These are phyloP conservation scores for Colletotrichum abscissum DNA, from an alignment of 2,329 filamentous ascomycete species.

Conservation along the genomic window DNA sequence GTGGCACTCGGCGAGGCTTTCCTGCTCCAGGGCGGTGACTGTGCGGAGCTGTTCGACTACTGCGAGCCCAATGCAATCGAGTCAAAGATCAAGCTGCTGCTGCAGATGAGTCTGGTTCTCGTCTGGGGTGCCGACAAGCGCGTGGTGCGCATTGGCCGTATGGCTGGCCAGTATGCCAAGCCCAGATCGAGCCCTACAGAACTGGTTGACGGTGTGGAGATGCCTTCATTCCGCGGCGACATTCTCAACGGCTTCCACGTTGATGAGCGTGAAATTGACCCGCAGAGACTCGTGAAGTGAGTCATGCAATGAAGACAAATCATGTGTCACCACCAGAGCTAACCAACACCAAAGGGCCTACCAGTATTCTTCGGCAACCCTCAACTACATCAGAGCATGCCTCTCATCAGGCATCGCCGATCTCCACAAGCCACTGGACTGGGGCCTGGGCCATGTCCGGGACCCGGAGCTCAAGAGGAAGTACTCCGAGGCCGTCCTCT, in stretches of 20 bases:
- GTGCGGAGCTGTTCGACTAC: constrained; percentile 97
- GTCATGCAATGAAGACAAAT: constrained; percentile 34
- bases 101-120: constrained; percentile 96
- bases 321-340: background rate
- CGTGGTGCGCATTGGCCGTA: constrained; percentile 92
- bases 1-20: constrained; percentile 93
- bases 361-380: constrained; percentile 92
- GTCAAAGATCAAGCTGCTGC: constrained; percentile 93
- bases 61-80: constrained; percentile 91
- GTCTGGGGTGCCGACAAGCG: constrained; percentile 87
- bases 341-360: constrained; percentile 72
- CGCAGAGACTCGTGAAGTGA: constrained; percentile 80
- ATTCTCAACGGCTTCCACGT: constrained; percentile 90
- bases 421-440: constrained; percentile 92
- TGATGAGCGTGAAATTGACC: constrained; percentile 83
- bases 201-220: constrained; percentile 79
- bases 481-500: constrained; percentile 85
- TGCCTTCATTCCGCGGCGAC: constrained; percentile 93
- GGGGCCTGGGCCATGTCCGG: constrained; percentile 91
- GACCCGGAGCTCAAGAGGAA: constrained; percentile 86
- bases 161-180: constrained; percentile 98
- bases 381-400: constrained; percentile 91
- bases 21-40: constrained; percentile 95
- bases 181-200: constrained; percentile 91
- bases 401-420: constrained; percentile 91